Evolutionary conservation across 495 filamentous ascomycete species (phyloP).

Genomic region (Aspergillus nanangensis): DNA sequence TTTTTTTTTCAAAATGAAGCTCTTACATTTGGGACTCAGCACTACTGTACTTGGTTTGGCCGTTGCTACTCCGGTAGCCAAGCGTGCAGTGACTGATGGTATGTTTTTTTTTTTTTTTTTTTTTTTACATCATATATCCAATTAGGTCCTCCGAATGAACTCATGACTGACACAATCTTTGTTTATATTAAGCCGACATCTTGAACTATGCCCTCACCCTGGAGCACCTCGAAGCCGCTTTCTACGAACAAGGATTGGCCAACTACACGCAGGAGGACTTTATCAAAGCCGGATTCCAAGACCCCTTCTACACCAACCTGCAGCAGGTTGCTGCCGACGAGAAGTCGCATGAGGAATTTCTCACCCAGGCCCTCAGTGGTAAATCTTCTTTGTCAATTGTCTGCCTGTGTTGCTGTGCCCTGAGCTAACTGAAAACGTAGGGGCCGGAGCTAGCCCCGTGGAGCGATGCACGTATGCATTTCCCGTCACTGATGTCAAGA

Average conservation of each 20-base stretch:
- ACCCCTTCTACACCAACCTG: slow-evolving; percentile 49
- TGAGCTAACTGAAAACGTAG: slow-evolving; percentile 9
- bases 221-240: slow-evolving; percentile 39
- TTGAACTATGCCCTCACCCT: slow-evolving; percentile 30
- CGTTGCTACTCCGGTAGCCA: neutral
- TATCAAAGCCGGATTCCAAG: slow-evolving; percentile 42
- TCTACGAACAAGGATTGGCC: slow-evolving; percentile 50
- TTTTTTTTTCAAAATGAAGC: neutral
- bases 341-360: slow-evolving; percentile 52
- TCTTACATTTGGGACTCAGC: neutral
- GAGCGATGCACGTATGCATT: slow-evolving; percentile 54
- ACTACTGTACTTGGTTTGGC: neutral
- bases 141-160: neutral
- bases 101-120: too few species aligned
- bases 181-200: slow-evolving; percentile 16
- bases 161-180: neutral
- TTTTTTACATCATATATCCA: too few species aligned
- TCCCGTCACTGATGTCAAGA: slow-evolving; percentile 33
- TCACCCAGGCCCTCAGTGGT: slow-evolving; percentile 47
- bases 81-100: slow-evolving; percentile 4
- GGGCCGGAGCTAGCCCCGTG: slow-evolving; percentile 44
- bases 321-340: slow-evolving; percentile 50
- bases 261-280: slow-evolving; percentile 36
- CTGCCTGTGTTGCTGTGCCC: too few species aligned
- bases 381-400: too few species aligned